Evolutionary conservation across 305 asterid genomes (phyloP).

Genomic region (Fraxinus latifolia): DNA sequence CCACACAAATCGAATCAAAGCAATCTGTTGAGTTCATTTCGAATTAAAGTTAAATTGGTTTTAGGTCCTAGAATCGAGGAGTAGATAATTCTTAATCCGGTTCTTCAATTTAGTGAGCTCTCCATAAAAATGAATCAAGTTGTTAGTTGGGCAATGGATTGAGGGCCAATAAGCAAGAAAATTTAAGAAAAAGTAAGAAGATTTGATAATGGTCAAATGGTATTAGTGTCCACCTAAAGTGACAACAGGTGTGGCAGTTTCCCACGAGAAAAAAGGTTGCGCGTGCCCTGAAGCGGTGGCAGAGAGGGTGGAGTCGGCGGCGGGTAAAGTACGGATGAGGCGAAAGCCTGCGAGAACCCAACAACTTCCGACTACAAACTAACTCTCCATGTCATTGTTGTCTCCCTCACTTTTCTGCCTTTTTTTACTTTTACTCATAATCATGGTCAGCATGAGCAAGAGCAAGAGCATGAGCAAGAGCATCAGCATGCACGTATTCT

Average conservation of each 20-base stretch:
- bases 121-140: not conserved
- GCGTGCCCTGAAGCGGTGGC: slow-evolving; percentile 48
- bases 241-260: slow-evolving; percentile 45
- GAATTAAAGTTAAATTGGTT: not conserved
- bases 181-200: not conserved
- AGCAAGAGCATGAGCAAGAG: no score
- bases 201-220: not conserved
- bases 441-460: slow-evolving; percentile 3
- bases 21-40: not conserved
- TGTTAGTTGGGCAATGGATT: not conserved
- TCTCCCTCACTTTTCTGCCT: slow-evolving; percentile 23
- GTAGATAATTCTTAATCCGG: not conserved
- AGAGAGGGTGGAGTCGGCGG: slow-evolving; percentile 35
- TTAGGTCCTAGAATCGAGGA: not conserved
- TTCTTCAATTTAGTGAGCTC: not conserved
- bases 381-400: slow-evolving; percentile 26
- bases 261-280: slow-evolving; percentile 34
- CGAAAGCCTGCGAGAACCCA: slow-evolving; percentile 31
- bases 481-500: slow-evolving; percentile 20
- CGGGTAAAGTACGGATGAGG: slow-evolving; percentile 50
- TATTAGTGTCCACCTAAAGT: slow-evolving; percentile 41
- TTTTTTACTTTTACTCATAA: slow-evolving; percentile 13
- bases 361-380: slow-evolving; percentile 34
- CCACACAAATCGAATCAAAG: not conserved
- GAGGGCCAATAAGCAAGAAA: not conserved